These are phyloP conservation scores for Paraconiothyrium brasiliense DNA, from an alignment of 2,329 filamentous ascomycete species.

Conservation along the genomic window DNA sequence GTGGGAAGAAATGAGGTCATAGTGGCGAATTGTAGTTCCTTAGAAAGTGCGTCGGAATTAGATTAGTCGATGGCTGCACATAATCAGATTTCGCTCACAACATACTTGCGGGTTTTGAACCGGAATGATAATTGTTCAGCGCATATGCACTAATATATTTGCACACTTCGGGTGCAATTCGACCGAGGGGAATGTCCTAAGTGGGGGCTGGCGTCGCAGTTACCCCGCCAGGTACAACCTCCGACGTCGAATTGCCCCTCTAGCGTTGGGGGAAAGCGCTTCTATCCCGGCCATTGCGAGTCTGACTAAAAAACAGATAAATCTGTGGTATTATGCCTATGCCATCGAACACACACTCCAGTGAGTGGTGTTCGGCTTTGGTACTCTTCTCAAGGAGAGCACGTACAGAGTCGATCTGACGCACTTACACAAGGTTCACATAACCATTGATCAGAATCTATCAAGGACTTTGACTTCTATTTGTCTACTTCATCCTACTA, in stretches of 20 bases:
- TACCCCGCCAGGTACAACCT: constrained; percentile 9
- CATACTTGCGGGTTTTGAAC: no score
- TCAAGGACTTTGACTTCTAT: background rate
- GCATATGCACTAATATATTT: background rate
- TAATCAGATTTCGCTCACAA: background rate
- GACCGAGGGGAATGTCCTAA: constrained; percentile 3
- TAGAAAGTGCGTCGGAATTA: no score
- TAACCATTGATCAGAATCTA: no score
- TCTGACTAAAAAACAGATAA: no score
- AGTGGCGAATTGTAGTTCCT: background rate
- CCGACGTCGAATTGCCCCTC: constrained; percentile 7
- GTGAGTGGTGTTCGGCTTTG: no score
- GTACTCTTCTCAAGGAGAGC: no score
- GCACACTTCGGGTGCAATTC: constrained; percentile 6
- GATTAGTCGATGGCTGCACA: no score
- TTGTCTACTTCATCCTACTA: background rate
- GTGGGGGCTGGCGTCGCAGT: background rate
- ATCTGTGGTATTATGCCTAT: no score
- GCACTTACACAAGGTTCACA: background rate
- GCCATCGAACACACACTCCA: no score
- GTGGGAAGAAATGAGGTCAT: constrained; percentile 46
- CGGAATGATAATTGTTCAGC: background rate
- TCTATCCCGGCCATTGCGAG: no score
- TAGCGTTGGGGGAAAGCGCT: no score
- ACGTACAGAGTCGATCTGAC: no score